Percentiles rank a stretch among this genome's conserved stretches.
Evolutionary conservation across 208 protist species (phyloP).

Genomic region (Plasmodiophora brassicae): DNA sequence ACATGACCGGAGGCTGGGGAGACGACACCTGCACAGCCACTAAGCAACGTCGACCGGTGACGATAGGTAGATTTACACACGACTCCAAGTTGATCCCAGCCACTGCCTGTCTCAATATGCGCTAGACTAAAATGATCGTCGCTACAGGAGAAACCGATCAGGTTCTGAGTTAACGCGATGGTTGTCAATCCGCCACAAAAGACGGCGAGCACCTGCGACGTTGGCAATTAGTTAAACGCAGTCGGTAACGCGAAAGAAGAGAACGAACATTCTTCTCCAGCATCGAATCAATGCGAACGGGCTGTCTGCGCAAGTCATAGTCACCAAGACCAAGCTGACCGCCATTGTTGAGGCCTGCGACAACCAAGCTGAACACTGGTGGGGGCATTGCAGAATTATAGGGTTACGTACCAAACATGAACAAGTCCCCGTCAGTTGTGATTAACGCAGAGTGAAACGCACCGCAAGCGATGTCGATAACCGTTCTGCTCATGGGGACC

Average conservation of each 20-base stretch:
- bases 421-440: neutral
- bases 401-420: neutral
- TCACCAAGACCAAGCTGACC: slow-evolving; percentile 11
- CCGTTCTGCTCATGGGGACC: neutral
- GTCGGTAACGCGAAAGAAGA: neutral
- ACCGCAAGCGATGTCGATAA: neutral
- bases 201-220: neutral
- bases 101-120: neutral
- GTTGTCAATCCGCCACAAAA: neutral
- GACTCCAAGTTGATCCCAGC: no score
- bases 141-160: neutral
- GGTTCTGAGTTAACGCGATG: neutral
- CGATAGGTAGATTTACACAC: no score
- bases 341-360: neutral
- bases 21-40: no score
- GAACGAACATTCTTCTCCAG: neutral
- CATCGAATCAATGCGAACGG: neutral
- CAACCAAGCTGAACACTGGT: no score
- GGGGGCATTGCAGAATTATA: neutral
- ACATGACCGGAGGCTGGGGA: no score
- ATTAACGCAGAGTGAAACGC: neutral
- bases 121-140: neutral
- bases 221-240: neutral
- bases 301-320: neutral
- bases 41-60: no score